A percentile compares a stretch with the other conserved stretches of the same genome.
These are phyloP conservation scores for Penicillium sp. DNA, from an alignment of 2,329 filamentous ascomycete genomes.

Conservation along the genomic window DNA sequence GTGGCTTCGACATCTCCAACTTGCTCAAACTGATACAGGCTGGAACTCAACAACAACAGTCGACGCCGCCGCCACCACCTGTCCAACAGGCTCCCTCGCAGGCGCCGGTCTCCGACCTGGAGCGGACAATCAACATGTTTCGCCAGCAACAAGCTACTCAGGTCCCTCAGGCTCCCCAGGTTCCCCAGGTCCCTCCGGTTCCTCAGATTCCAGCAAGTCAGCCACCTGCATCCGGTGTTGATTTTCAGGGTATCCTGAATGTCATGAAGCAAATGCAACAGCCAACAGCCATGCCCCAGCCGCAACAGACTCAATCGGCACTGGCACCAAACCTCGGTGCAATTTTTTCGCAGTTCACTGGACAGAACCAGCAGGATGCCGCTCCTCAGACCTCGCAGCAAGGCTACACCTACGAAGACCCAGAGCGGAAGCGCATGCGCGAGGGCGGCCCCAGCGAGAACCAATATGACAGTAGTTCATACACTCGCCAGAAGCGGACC, in stretches of 20 bases:
- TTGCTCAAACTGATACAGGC: conserved; percentile 44
- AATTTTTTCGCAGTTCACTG: conserved; percentile 34
- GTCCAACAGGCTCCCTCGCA: conserved; percentile 26
- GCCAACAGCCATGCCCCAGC: conserved; percentile 24
- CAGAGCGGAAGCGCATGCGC: conserved; percentile 42
- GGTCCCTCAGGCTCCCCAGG: conserved; percentile 22
- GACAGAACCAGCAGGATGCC: conserved; percentile 24
- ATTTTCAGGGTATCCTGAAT: conserved; percentile 41
- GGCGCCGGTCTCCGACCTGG: conserved; percentile 28
- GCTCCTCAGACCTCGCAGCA: conserved; percentile 14
- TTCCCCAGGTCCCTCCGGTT: background rate
- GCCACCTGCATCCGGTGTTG: conserved; percentile 29
- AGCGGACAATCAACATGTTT: conserved; percentile 42
- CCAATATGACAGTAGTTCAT: conserved; percentile 28
- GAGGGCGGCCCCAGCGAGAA: conserved; percentile 35
- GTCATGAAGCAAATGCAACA: conserved; percentile 42
- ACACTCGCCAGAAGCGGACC: conserved; percentile 36
- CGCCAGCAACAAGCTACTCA: conserved; percentile 27
- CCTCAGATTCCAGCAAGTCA: conserved; percentile 23
- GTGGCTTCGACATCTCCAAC: conserved; percentile 39
- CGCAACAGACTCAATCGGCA: conserved; percentile 27
- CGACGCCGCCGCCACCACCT: conserved; percentile 30
- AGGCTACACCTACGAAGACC: conserved; percentile 36
- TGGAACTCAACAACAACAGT: conserved; percentile 32
- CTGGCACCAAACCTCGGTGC: conserved; percentile 36